phyloP scores from a whole-genome alignment of 805 yeast genomes.

The Zygoascus tannicola region DNA sequence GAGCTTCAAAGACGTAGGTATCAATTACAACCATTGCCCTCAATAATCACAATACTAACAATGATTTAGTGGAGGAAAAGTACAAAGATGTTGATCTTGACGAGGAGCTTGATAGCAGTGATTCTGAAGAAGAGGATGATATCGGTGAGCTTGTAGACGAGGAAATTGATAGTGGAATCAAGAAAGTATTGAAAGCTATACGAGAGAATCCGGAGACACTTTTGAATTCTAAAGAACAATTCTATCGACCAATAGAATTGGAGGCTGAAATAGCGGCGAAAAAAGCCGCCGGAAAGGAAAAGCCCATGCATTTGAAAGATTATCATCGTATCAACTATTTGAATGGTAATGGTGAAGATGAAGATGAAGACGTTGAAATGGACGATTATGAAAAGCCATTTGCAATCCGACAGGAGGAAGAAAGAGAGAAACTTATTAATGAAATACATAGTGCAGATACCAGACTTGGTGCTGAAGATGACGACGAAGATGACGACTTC shows the following conservation, averaged over 20 bases:
- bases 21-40: too few species aligned
- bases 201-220: slow-evolving; percentile 55
- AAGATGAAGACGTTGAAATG: slow-evolving; percentile 65
- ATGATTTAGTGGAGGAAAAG: slow-evolving; percentile 20
- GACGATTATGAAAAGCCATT: slow-evolving; percentile 62
- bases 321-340: slow-evolving; percentile 79
- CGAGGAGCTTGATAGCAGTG: slow-evolving; percentile 30
- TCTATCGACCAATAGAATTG: slow-evolving; percentile 41
- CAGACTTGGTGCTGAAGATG: slow-evolving; percentile 34
- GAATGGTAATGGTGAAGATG: slow-evolving; percentile 48
- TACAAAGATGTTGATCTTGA: slow-evolving; percentile 25
- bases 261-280: slow-evolving; percentile 42
- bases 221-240: slow-evolving; percentile 58
- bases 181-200: slow-evolving; percentile 61
- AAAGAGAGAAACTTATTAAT: slow-evolving; percentile 58
- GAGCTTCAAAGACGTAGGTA: slow-evolving; percentile 22
- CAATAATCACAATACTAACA: too few species aligned
- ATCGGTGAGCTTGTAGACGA: slow-evolving; percentile 80
- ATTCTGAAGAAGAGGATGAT: slow-evolving; percentile 77
- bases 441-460: slow-evolving; percentile 56
- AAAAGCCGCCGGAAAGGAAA: slow-evolving; percentile 30
- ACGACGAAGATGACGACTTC: slow-evolving; percentile 38
- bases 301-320: slow-evolving; percentile 84
- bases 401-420: slow-evolving; percentile 65
- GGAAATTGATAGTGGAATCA: slow-evolving; percentile 73